Percentiles rank a stretch among this genome's conserved stretches.
Conservation (phyloP, 352 stramenopile genomes). For the Pythium periplocum region DNA sequence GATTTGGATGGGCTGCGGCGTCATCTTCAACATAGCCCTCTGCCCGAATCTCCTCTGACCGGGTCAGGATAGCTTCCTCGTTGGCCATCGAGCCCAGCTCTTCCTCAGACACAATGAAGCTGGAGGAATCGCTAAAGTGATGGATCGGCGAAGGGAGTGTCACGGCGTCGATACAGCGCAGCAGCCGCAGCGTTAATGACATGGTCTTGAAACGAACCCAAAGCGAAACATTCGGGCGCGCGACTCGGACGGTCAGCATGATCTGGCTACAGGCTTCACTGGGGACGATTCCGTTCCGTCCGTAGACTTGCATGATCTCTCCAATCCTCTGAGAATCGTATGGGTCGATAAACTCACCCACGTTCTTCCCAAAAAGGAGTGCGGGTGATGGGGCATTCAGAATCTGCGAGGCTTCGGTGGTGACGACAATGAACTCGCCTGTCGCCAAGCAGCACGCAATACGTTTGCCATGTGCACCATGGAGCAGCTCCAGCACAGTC, state of each 20-base stretch:
- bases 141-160: constrained; percentile 31
- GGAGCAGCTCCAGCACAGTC: constrained; percentile 60
- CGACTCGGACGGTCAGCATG: constrained; percentile 40
- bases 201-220: constrained; percentile 57
- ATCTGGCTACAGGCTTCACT: constrained; percentile 22
- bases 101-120: constrained; percentile 66
- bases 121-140: constrained; percentile 64
- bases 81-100: constrained; percentile 42
- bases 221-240: constrained; percentile 21
- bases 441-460: constrained; percentile 65
- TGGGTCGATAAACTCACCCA: constrained; percentile 50
- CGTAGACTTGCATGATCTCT: constrained; percentile 39
- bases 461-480: constrained; percentile 35
- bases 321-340: constrained; percentile 59
- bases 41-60: background rate
- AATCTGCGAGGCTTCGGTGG: constrained; percentile 30
- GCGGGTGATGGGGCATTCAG: constrained; percentile 27
- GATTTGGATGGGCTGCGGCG: background rate
- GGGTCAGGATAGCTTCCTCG: background rate
- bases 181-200: constrained; percentile 61
- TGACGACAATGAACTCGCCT: constrained; percentile 74
- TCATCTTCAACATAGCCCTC: constrained; percentile 1
- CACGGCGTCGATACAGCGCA: constrained; percentile 79
- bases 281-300: constrained; percentile 13
- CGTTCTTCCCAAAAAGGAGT: constrained; percentile 56